These are phyloP conservation scores for Nicotiana sylvestris DNA, from an alignment of 257 asterid species.

Conservation along the genomic window DNA sequence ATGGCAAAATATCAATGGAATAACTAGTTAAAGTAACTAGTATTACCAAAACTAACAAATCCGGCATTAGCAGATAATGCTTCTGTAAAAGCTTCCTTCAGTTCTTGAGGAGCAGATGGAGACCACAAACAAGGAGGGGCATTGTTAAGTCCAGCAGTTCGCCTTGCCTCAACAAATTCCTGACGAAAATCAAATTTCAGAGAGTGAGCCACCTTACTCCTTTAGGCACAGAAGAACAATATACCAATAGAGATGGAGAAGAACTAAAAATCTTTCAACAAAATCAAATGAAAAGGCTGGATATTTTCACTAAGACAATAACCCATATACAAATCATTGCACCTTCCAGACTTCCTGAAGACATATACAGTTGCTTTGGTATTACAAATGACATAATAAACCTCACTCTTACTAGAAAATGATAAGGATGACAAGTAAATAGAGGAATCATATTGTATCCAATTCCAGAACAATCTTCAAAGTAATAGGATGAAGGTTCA, in stretches of 20 bases:
- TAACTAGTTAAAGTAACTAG: conserved; percentile 13
- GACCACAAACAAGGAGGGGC: conserved; percentile 98
- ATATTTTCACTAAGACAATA: not conserved
- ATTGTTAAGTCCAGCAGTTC: conserved; percentile 73
- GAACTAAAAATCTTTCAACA: not conserved
- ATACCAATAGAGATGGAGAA: not conserved
- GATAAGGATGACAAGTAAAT: not conserved
- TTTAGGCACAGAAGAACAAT: not conserved
- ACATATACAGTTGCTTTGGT: not conserved
- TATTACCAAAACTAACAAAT: conserved; percentile 85
- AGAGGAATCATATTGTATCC: not conserved
- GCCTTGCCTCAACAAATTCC: conserved; percentile 97
- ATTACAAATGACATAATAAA: not conserved
- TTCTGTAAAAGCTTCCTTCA: conserved; percentile 61
- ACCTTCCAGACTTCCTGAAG: not conserved
- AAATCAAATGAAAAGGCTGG: not conserved
- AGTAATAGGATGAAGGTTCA: not conserved
- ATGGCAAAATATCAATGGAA: conserved; percentile 10
- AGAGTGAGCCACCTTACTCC: not conserved
- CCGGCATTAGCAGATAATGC: conserved; percentile 86
- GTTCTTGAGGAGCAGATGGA: conserved; percentile 75
- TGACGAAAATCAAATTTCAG: conserved; percentile 20
- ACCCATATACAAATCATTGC: not conserved
- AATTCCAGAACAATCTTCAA: not conserved
- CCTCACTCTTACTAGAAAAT: not conserved